Base-by-base conservation (phyloP, 768 basidiomycete species). In the Glaciozyma antarctica region DNA sequence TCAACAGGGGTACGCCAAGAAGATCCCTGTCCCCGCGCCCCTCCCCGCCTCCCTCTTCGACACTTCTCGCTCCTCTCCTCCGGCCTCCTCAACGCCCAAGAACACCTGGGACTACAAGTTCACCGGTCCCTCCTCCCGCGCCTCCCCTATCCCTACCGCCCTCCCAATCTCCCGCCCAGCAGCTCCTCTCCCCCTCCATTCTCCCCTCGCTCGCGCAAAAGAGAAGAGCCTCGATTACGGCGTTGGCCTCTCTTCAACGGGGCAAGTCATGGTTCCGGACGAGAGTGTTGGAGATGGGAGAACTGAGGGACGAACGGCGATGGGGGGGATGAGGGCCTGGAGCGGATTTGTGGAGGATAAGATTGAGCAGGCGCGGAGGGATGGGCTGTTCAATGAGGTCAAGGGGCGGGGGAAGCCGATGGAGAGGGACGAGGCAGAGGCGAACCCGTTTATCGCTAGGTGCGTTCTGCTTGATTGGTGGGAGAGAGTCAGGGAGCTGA, bases 381-480 rank as follows among this genome's bases (percentile, higher is more conserved):
- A 83, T 12, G 88, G 90, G 2, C 76, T 82, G 21, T 90, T 90
- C 74, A 81, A 82, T n/a, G 78, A 78, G n/a, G 78, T 90, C 47
- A 83, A 84, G 72, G 89, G 88, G 2, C 80, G 84, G 51, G 84
- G 83, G 1, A 78, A 81, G 73, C 84, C 83, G 2, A 76, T 85
- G 7, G 69, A 73, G 1, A 72, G 75, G 47, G 74, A 78, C 57
- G 75, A 71, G 2, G 81, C 82, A 30, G 82, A 83, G 65, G 74
- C 76, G n/a, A 85, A 85, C 71, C 84, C 82, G 16, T 84, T 83
- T 76, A 85, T 92, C 65, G 82, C 81, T 8, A 16, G 63, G 58
- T 59, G 51, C 15, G 58, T 58, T 16, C 12, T 9, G 44, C 21
- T 28, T 4, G 17, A 22, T 19, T 15, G 13, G 49, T 6, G 6